Evolutionary conservation across 2,329 filamentous ascomycete species (phyloP).

Genomic region (Trichoderma pleuroti): DNA sequence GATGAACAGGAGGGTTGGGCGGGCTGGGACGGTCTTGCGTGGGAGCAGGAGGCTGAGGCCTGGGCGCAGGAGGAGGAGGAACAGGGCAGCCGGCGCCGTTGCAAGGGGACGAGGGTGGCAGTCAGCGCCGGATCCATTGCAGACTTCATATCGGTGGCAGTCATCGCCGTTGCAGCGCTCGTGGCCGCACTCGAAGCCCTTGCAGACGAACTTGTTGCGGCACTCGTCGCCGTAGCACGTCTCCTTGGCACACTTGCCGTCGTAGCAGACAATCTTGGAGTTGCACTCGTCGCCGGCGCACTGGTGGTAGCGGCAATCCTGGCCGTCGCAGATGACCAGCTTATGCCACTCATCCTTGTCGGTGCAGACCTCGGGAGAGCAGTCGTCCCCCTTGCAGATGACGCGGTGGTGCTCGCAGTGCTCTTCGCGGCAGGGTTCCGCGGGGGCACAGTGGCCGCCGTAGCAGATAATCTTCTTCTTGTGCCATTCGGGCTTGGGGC

Average conservation of each 20-base stretch:
- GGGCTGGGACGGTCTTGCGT: not conserved
- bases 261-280: slow-evolving; percentile 35
- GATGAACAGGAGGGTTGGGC: not conserved
- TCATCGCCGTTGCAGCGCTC: slow-evolving; percentile 30
- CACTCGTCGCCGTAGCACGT: slow-evolving; percentile 30
- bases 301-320: slow-evolving; percentile 29
- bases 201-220: slow-evolving; percentile 35
- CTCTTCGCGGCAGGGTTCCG: slow-evolving; percentile 28
- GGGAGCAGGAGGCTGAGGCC: slow-evolving; percentile 6
- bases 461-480: slow-evolving; percentile 36
- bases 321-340: slow-evolving; percentile 30
- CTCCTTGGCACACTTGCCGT: slow-evolving; percentile 30
- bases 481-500: slow-evolving; percentile 26
- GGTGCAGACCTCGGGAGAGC: slow-evolving; percentile 27
- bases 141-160: slow-evolving; percentile 31
- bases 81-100: slow-evolving; percentile 20
- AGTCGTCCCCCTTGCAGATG: slow-evolving; percentile 31
- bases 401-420: slow-evolving; percentile 31
- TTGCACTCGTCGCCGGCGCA: slow-evolving; percentile 27
- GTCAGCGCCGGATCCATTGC: slow-evolving; percentile 23
- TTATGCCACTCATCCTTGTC: slow-evolving; percentile 29
- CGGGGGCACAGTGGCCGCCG: slow-evolving; percentile 32
- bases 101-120: slow-evolving; percentile 28
- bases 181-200: slow-evolving; percentile 30
- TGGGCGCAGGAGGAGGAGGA: slow-evolving; percentile 20